Conservation (phyloP, 2,329 filamentous ascomycete genomes). For the Alternaria metachromatica region DNA sequence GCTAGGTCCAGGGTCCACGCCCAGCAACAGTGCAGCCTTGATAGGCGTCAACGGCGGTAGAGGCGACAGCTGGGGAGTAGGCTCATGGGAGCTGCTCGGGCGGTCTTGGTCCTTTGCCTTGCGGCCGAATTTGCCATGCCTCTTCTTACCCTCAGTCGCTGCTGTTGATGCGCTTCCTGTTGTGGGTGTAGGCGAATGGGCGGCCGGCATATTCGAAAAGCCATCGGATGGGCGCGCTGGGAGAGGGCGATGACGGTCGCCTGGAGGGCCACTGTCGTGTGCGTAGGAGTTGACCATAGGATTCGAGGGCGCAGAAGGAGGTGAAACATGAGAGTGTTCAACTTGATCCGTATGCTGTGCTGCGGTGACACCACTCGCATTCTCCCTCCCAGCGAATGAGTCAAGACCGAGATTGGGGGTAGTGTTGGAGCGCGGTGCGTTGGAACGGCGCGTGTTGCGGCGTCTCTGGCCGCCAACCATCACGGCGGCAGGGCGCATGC, state of each 20-base stretch:
- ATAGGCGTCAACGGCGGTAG: slow-evolving; percentile 27
- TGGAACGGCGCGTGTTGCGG: slow-evolving; percentile 25
- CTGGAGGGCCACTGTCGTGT: slow-evolving; percentile 1
- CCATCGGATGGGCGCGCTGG: neutral
- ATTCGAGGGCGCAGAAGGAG: neutral
- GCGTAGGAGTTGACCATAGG: slow-evolving; percentile 6
- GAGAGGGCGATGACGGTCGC: neutral
- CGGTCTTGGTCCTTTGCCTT: slow-evolving; percentile 19
- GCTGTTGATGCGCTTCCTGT: slow-evolving; percentile 1
- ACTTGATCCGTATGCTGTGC: neutral
- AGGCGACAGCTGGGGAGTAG: slow-evolving; percentile 13
- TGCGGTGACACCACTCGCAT: slow-evolving; percentile 3
- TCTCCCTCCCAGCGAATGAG: slow-evolving; percentile 6
- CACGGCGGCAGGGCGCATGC: slow-evolving; percentile 12
- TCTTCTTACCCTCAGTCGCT: slow-evolving; percentile 20
- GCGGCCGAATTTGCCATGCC: slow-evolving; percentile 22
- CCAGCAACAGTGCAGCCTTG: slow-evolving; percentile 32
- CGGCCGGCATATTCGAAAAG: neutral
- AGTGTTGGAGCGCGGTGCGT: slow-evolving; percentile 22
- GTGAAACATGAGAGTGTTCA: slow-evolving; percentile 8
- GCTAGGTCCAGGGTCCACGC: slow-evolving; percentile 9
- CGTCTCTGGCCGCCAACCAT: slow-evolving; percentile 25
- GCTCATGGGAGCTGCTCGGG: slow-evolving; percentile 7
- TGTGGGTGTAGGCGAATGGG: slow-evolving; percentile 8
- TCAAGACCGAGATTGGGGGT: slow-evolving; percentile 15